Evolutionary conservation across 257 asterid species (phyloP), one percentile per base, ranked within the genome.

Genomic region (Thymus quinquecostatus): DNA sequence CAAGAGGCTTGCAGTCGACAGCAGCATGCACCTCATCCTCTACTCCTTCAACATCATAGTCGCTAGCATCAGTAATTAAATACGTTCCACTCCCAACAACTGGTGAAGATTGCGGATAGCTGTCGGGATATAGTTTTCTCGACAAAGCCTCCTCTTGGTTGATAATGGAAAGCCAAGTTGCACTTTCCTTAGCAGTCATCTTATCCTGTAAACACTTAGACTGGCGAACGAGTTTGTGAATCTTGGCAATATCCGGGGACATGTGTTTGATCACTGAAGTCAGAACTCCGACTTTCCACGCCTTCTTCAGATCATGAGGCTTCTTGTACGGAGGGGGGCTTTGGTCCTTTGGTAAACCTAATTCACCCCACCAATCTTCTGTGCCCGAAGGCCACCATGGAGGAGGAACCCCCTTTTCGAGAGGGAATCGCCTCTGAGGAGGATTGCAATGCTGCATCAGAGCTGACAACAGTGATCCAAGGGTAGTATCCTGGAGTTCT

Each of bases 371-470:
- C 91, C 94, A 87, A 47, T 85, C 85, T 50, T 87, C 94, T 34
- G 63, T 70, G 69, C 87, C 94, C 0, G 83, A 78, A 14, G 90
- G 92, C 92, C 92, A 87, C 93, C 93, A 87, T 0, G 93, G 93
- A 2, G 93, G 93, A 0, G 90, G 61, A 0, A 81, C 72, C 13
- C 93, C 93, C 74, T 83, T 87, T 51, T 83, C 90, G 61, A 85
- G 28, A 0, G 89, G 90, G 62, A 74, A 85, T 60, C 82, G 79
- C 73, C 87, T 82, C 80, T 87, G 93, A 0, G 90, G 93, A 10
- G 90, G 93, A 69, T 85, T 79, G 53, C 93, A 87, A 63, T 83
- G 87, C 71, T 80, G 93, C 83, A 87, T 83, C 74, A 87, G 73
- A 51, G 94, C 88, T 0, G 94, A 87, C 59, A 87, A 58, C 49